Evolutionary conservation across 176 grass and related monocot genomes (phyloP), one percentile per base, ranked within the genome.

Genomic region (Miscanthus lutarioriparius): DNA sequence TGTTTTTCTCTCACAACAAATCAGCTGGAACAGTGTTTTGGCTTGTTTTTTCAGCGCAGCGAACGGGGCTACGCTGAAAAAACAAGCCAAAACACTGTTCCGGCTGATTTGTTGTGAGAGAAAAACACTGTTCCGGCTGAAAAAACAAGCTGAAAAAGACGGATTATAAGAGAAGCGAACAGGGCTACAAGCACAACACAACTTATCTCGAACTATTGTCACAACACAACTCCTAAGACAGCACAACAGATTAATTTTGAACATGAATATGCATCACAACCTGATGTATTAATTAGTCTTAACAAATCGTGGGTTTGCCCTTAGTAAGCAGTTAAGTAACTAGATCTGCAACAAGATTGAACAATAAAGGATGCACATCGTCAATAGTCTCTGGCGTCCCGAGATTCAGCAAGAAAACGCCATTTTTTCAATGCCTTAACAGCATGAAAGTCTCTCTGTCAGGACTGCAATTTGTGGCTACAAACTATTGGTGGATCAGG

Each of bases 401-500:
- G 7, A 54, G 51, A 54, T 54, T 54, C 51, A 22, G 49, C 15
- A 17, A 49, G 1, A 17, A 1, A 49, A 17, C 47, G 2, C 47
- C 47, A 49, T 12, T 3, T 43, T 14, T 48, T 48, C 45, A 48
- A 16, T 16, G 45, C 14, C 0, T 48, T 81, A 81, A 51, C 38
- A 85, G 72, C 32, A 76, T 39, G 64, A 9, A 85, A 86, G 41
- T 70, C 26, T 69, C 44, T 45, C n/a, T 59, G 15, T 72, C 67
- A 73, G 43, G 40, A 72, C 84, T 71, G 22, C 26, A 85, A 73
- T 81, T 86, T 67, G 26, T 76, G 70, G 49, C 75, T 67, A 4
- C 63, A 8, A 68, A 80, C 48, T 47, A 64, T 64, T 47, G 19
- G 17, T 22, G 38, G 0, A 47, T 10, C 6, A 49, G 20, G 28